Conservation (phyloP, 1,284 basidiomycete genomes). For the Vanrija humicola region DNA sequence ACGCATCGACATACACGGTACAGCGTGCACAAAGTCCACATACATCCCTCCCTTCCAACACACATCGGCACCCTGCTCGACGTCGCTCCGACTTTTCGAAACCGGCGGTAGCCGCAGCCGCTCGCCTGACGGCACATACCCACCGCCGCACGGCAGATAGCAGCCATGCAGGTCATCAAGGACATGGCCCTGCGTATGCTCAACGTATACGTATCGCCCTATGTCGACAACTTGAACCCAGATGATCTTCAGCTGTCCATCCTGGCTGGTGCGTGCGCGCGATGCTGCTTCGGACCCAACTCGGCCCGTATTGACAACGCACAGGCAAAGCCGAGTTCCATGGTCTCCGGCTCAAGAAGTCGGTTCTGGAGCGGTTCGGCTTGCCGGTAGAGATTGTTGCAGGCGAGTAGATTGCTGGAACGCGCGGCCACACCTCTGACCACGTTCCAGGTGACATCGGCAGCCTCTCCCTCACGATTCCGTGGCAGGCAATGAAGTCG, state of each 20-base stretch:
- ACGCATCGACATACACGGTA: too few species aligned
- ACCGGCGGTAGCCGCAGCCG: neutral
- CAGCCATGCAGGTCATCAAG: slow-evolving; percentile 41
- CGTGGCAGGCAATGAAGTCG: slow-evolving; percentile 91
- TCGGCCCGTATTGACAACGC: slow-evolving; percentile 1
- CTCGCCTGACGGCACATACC: too few species aligned
- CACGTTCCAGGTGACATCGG: slow-evolving; percentile 74
- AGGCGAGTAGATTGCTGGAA: slow-evolving; percentile 54
- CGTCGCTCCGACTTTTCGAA: neutral
- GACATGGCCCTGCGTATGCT: slow-evolving; percentile 56
- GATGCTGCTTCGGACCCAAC: neutral
- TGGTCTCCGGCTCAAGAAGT: slow-evolving; percentile 84
- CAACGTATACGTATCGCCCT: slow-evolving; percentile 88
- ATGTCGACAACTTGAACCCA: slow-evolving; percentile 94
- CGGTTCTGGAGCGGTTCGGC: slow-evolving; percentile 91
- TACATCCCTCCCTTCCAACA: too few species aligned
- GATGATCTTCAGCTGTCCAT: slow-evolving; percentile 94
- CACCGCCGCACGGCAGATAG: neutral
- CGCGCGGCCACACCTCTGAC: neutral
- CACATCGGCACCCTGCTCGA: too few species aligned
- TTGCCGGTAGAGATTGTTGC: slow-evolving; percentile 94
- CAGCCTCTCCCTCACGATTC: slow-evolving; percentile 85
- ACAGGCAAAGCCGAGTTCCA: slow-evolving; percentile 77
- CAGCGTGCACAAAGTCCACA: too few species aligned
- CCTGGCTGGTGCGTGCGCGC: slow-evolving; percentile 63